phyloP scores from a whole-genome alignment of 1,284 basidiomycete genomes.

The Mycena citricolor region DNA sequence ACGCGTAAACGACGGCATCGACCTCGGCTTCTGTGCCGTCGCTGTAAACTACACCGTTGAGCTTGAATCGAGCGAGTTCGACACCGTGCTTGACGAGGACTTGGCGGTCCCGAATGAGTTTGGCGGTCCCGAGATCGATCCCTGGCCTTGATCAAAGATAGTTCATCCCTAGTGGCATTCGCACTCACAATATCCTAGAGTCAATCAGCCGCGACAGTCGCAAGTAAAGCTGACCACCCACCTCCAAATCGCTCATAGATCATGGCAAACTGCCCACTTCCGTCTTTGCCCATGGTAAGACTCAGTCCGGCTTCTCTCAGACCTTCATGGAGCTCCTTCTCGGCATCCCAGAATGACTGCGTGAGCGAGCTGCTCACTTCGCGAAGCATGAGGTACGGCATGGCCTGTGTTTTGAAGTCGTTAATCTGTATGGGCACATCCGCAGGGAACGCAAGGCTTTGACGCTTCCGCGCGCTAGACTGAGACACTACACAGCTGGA shows the following conservation, averaged over 20 bases:
- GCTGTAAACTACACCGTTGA: constrained; percentile 56
- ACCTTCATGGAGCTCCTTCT: constrained; percentile 36
- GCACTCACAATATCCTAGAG: constrained; percentile 33
- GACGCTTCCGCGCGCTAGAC: constrained; percentile 25
- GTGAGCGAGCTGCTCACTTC: constrained; percentile 34
- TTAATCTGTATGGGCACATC: constrained; percentile 41
- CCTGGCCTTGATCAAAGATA: constrained; percentile 22
- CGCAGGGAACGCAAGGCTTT: constrained; percentile 38
- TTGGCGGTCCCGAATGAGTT: constrained; percentile 29
- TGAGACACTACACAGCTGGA: constrained; percentile 38
- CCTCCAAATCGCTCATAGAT: constrained; percentile 34
- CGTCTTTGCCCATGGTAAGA: constrained; percentile 34
- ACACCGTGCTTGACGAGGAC: constrained; percentile 32
- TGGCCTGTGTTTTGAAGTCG: constrained; percentile 44
- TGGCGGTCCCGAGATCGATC: constrained; percentile 42
- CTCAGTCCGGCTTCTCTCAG: constrained; percentile 39
- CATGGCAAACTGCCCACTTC: constrained; percentile 29
- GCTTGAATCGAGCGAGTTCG: constrained; percentile 47
- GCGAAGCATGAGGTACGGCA: constrained; percentile 40
- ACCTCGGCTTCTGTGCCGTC: constrained; percentile 61
- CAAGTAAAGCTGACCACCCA: background rate
- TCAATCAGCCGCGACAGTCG: background rate
- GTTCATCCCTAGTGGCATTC: background rate
- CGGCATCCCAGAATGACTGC: constrained; percentile 28
- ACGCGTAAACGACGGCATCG: constrained; percentile 63